Conservation (phyloP, 208 protist species). For the Leptomonas pyrrhocoris region DNA sequence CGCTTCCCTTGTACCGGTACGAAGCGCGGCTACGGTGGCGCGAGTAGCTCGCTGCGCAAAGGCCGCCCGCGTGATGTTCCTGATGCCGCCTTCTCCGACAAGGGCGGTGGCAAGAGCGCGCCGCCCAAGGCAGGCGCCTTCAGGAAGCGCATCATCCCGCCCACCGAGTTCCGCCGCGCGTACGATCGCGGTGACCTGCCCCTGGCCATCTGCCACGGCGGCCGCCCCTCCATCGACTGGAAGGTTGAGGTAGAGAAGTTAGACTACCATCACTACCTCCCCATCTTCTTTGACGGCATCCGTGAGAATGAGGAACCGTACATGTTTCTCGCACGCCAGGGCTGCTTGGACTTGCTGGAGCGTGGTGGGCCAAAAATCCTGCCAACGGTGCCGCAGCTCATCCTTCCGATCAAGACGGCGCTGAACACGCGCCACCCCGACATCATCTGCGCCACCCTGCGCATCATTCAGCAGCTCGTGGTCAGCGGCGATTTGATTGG, state of each 20-base stretch:
- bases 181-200: constrained; percentile 99
- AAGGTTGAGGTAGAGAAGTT: constrained; percentile 98
- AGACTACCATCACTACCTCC: constrained; percentile 99
- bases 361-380: constrained; percentile 96
- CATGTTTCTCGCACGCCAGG: constrained; percentile 97
- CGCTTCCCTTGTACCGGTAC: constrained; percentile 76
- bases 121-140: constrained; percentile 91
- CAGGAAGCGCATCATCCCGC: constrained; percentile 73
- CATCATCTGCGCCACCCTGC: constrained; percentile 96
- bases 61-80: constrained; percentile 65
- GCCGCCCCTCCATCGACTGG: constrained; percentile 91
- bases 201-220: constrained; percentile 94
- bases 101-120: constrained; percentile 77
- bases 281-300: constrained; percentile 99
- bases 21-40: constrained; percentile 84
- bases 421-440: constrained; percentile 98
- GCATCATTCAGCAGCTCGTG: constrained; percentile 97
- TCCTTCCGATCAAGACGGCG: constrained; percentile 99
- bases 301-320: constrained; percentile 98
- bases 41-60: constrained; percentile 87
- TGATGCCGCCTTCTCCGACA: constrained; percentile 78
- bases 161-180: constrained; percentile 97
- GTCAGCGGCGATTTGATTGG: constrained; percentile 96
- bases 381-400: constrained; percentile 98
- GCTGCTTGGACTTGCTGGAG: constrained; percentile 95